Evolutionary conservation across 2,329 filamentous ascomycete species (phyloP).

Genomic region (Pleurostoma richardsiae): DNA sequence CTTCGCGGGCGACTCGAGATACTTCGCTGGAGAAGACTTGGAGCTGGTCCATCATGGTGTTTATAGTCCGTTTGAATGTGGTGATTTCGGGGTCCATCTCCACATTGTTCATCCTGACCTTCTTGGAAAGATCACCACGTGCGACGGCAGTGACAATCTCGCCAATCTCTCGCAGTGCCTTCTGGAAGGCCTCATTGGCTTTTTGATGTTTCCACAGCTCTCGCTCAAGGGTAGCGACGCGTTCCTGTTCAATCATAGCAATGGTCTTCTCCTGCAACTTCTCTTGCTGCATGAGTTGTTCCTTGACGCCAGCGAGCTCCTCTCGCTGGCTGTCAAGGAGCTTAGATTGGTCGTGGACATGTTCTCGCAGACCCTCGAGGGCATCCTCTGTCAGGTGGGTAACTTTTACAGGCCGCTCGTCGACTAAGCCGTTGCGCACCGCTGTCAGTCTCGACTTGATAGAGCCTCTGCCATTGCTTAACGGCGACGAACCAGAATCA

Average conservation of each 20-base stretch:
- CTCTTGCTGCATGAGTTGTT: conserved; percentile 81
- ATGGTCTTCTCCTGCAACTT: conserved; percentile 78
- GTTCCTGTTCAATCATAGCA: conserved; percentile 76
- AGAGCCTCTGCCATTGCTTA: conserved; percentile 32
- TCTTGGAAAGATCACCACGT: conserved; percentile 91
- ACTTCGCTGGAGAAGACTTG: conserved; percentile 97
- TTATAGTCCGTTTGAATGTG: conserved; percentile 96
- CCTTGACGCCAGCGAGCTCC: conserved; percentile 79
- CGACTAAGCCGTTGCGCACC: conserved; percentile 19
- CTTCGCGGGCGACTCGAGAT: conserved; percentile 87
- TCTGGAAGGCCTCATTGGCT: conserved; percentile 97
- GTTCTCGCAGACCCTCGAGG: conserved; percentile 78
- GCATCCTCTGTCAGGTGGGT: conserved; percentile 72
- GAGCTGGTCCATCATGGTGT: conserved; percentile 98
- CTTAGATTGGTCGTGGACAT: conserved; percentile 90
- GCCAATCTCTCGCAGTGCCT: conserved; percentile 91
- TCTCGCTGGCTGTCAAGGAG: conserved; percentile 83
- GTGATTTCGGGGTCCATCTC: conserved; percentile 99
- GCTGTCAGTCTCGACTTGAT: conserved; percentile 15
- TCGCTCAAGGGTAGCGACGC: conserved; percentile 83
- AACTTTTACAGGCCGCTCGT: conserved; percentile 23
- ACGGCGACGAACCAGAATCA: conserved; percentile 40
- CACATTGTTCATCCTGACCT: conserved; percentile 89
- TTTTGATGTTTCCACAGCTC: conserved; percentile 97
- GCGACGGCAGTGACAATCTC: conserved; percentile 96